phyloP scores from a whole-genome alignment of 2,329 filamentous ascomycete species.

The Ascochyta rabiei region DNA sequence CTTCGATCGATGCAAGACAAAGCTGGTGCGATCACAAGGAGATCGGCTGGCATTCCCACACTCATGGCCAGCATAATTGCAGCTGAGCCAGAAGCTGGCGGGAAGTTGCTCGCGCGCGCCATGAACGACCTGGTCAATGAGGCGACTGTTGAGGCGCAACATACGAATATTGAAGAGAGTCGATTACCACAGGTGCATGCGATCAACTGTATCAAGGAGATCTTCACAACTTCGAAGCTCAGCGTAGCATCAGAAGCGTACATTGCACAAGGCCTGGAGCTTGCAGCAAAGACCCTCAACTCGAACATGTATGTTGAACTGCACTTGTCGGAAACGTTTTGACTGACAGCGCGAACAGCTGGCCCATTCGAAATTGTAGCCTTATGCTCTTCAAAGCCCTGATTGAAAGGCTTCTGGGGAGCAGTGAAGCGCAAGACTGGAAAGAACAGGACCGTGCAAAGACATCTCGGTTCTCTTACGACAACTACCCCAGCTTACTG shows the following conservation, averaged over 20 bases:
- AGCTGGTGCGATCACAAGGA: slow-evolving; percentile 78
- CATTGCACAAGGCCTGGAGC: slow-evolving; percentile 72
- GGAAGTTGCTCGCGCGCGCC: slow-evolving; percentile 65
- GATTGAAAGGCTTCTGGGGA: slow-evolving; percentile 78
- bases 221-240: slow-evolving; percentile 83
- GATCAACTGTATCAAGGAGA: slow-evolving; percentile 89
- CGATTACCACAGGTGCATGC: slow-evolving; percentile 90
- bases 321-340: accelerated
- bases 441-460: slow-evolving; percentile 52
- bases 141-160: slow-evolving; percentile 59
- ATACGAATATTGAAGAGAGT: slow-evolving; percentile 60
- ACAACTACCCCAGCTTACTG: slow-evolving; percentile 70
- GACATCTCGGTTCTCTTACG: slow-evolving; percentile 68
- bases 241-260: slow-evolving; percentile 74
- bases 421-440: slow-evolving; percentile 68
- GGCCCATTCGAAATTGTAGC: slow-evolving; percentile 94
- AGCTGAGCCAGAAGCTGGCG: slow-evolving; percentile 65
- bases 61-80: slow-evolving; percentile 82
- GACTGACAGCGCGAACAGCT: slow-evolving; percentile 57
- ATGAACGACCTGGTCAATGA: slow-evolving; percentile 68
- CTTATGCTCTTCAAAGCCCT: slow-evolving; percentile 86
- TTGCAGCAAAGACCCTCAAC: slow-evolving; percentile 80
- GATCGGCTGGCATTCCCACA: slow-evolving; percentile 90
- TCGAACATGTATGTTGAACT: slow-evolving; percentile 69
- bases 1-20: slow-evolving; percentile 75